phyloP scores from a whole-genome alignment of 108 stramenopile species.

The Nitzschia sp. region DNA sequence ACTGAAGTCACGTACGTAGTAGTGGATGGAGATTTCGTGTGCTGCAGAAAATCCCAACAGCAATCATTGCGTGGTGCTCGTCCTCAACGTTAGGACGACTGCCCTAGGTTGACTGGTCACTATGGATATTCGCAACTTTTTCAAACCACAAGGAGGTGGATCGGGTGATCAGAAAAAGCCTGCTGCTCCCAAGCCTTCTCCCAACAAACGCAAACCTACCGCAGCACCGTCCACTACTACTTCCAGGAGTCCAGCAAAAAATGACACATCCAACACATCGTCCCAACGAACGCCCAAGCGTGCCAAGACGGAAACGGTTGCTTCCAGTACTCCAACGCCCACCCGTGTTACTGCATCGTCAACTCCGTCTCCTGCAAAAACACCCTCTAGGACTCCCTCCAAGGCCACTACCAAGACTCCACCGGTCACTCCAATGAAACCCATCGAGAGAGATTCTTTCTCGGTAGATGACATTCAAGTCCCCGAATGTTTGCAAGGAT shows the following conservation, averaged over 20 bases:
- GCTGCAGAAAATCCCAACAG: no score
- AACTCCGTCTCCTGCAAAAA: no score
- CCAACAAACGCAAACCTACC: background rate
- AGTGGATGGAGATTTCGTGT: no score
- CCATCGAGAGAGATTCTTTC: slow-evolving; percentile 23
- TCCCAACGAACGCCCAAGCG: background rate
- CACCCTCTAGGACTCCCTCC: no score
- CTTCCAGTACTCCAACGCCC: no score
- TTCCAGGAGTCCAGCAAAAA: background rate
- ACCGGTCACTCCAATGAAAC: background rate
- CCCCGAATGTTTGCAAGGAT: slow-evolving; percentile 47
- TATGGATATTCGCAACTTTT: slow-evolving; percentile 26
- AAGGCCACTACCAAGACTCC: background rate
- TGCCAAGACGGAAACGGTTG: background rate
- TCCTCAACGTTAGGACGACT: no score
- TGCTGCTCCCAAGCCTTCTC: background rate
- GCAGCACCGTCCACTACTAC: background rate
- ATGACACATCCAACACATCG: background rate
- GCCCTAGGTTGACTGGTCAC: no score
- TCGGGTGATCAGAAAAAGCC: background rate
- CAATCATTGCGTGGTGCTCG: no score
- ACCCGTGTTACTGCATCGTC: no score
- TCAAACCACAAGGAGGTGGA: background rate
- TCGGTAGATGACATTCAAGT: slow-evolving; percentile 14
- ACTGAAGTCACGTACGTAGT: no score